phyloP scores from a whole-genome alignment of 192 early-diverging fungal species.

The Coemansia furcata region DNA sequence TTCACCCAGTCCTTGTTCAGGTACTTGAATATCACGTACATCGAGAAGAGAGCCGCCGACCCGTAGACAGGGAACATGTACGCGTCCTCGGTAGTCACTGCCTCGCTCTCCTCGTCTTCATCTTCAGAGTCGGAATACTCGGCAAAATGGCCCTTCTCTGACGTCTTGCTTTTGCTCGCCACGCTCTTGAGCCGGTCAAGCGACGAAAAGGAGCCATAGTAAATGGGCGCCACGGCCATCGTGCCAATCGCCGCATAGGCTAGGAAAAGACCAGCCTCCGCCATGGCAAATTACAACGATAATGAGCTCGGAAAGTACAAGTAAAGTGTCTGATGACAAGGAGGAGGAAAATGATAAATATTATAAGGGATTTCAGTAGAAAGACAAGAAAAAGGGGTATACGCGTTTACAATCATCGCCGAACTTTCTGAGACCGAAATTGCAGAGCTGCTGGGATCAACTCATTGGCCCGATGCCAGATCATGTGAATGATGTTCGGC shows the following conservation, averaged over 20 bases:
- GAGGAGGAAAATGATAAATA: not conserved
- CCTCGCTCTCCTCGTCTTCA: conserved; percentile 71
- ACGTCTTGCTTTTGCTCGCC: conserved; percentile 31
- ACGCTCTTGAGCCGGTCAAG: conserved; percentile 60
- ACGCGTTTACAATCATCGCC: not conserved
- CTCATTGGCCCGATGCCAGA: not conserved
- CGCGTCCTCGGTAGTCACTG: conserved; percentile 83
- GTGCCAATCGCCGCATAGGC: conserved; percentile 84
- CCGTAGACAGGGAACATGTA: conserved; percentile 93
- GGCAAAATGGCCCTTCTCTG: conserved; percentile 36
- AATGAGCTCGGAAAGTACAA: not conserved
- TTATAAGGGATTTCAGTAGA: not conserved
- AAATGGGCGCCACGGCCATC: conserved; percentile 88
- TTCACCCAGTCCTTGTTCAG: conserved; percentile 84
- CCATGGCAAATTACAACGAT: conserved; percentile 12
- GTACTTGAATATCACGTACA: conserved; percentile 88
- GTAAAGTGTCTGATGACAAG: not conserved
- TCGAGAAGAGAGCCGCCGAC: conserved; percentile 71
- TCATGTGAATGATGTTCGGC: not conserved
- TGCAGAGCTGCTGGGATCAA: not conserved
- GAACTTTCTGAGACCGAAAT: not conserved
- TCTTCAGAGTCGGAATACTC: conserved; percentile 63
- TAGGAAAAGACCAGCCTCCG: conserved; percentile 43
- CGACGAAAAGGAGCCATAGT: conserved; percentile 76
- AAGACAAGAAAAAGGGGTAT: not conserved